These are phyloP conservation scores for Claviceps pazoutovae DNA, from an alignment of 2,329 filamentous ascomycete genomes.

Conservation along the genomic window DNA sequence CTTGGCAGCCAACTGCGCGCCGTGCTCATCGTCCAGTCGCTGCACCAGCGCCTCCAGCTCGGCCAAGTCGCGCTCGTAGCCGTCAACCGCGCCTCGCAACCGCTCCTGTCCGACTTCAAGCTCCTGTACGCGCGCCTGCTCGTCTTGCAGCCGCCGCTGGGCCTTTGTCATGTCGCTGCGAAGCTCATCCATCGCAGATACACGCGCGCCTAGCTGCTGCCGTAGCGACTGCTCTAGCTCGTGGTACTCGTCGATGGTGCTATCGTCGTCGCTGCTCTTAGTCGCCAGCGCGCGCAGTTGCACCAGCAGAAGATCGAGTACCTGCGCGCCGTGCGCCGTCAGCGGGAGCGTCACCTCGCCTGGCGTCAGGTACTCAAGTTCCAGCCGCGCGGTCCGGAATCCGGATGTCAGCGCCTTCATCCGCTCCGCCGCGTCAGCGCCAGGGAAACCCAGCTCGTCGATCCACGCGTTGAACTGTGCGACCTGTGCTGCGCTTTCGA, in stretches of 20 bases:
- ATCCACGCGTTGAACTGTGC: slow-evolving; percentile 31
- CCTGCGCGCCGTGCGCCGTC: slow-evolving; percentile 36
- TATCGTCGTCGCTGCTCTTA: slow-evolving; percentile 33
- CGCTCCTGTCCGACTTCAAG: slow-evolving; percentile 36
- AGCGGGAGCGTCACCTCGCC: slow-evolving; percentile 42
- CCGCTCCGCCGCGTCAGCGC: slow-evolving; percentile 32
- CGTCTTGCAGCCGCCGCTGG: slow-evolving; percentile 19
- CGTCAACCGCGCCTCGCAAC: slow-evolving; percentile 36
- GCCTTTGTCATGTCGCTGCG: slow-evolving; percentile 26
- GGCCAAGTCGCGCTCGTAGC: slow-evolving; percentile 38
- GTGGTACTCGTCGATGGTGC: slow-evolving; percentile 46
- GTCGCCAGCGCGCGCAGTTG: slow-evolving; percentile 35
- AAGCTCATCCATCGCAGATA: slow-evolving; percentile 35
- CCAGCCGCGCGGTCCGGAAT: slow-evolving; percentile 43
- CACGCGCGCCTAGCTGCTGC: slow-evolving; percentile 40
- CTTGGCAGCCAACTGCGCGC: slow-evolving; percentile 16
- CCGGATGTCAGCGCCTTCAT: slow-evolving; percentile 31
- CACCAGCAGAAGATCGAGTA: slow-evolving; percentile 40
- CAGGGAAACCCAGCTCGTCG: slow-evolving; percentile 34
- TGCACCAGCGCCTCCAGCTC: slow-evolving; percentile 39
- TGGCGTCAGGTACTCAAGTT: slow-evolving; percentile 47
- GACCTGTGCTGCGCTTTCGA: slow-evolving; percentile 35
- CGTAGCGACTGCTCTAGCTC: slow-evolving; percentile 40
- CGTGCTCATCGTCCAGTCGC: slow-evolving; percentile 25
- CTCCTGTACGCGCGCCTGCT: slow-evolving; percentile 28